phyloP scores from a whole-genome alignment of 2,329 filamentous ascomycete genomes.

The Elsinoe necatrix region DNA sequence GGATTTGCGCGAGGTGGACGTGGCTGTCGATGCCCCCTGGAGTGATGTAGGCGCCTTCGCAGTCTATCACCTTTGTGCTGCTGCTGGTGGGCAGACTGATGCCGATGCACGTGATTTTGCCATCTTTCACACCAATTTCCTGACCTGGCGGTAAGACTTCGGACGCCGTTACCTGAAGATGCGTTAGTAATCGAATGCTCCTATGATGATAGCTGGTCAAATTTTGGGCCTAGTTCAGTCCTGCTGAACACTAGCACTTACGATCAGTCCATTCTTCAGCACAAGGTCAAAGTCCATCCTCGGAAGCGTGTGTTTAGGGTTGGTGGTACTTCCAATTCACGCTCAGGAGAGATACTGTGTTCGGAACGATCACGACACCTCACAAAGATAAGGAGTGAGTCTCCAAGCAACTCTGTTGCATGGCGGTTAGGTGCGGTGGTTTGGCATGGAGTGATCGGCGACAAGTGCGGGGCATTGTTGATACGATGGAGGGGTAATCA shows the following conservation, averaged over 20 bases:
- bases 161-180: slow-evolving; percentile 41
- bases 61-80: slow-evolving; percentile 36
- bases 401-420: not conserved
- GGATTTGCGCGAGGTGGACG: slow-evolving; percentile 39
- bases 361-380: no score
- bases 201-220: no score
- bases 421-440: not conserved
- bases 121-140: slow-evolving; percentile 41
- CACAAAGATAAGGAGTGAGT: not conserved
- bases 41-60: slow-evolving; percentile 39
- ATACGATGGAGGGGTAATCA: slow-evolving; percentile 13
- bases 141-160: slow-evolving; percentile 37
- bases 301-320: not conserved
- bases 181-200: no score
- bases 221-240: no score
- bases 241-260: slow-evolving; percentile 21
- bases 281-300: slow-evolving; percentile 34
- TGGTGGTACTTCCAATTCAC: not conserved
- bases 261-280: slow-evolving; percentile 36
- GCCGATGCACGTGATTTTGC: slow-evolving; percentile 41
- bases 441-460: not conserved
- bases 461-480: slow-evolving; percentile 11
- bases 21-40: slow-evolving; percentile 44
- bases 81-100: slow-evolving; percentile 27
- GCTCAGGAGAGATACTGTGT: not conserved